Percentiles rank a stretch among this genome's conserved stretches.
These are phyloP conservation scores for Ulmus americana DNA, from an alignment of 331 rosid genomes.

Conservation along the genomic window DNA sequence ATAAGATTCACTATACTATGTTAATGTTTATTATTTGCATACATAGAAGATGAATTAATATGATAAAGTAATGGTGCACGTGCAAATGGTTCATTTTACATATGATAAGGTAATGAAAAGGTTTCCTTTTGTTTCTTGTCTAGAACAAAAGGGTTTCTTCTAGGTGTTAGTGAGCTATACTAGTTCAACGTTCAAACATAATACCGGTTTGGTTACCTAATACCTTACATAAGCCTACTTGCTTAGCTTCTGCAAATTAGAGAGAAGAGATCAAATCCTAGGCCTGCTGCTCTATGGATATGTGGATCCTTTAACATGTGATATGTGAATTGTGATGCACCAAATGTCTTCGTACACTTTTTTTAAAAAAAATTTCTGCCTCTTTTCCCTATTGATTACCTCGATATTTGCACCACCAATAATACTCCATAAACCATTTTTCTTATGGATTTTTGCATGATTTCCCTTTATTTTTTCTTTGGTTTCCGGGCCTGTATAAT, in stretches of 20 bases:
- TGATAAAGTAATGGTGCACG: too few relatives aligned
- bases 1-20: too few relatives aligned
- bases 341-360: constrained; percentile 1
- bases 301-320: neutral
- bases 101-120: too few relatives aligned
- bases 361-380: too few relatives aligned
- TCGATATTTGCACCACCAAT: constrained; percentile 11
- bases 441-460: too few relatives aligned
- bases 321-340: neutral
- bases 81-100: too few relatives aligned
- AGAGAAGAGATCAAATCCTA: neutral
- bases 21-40: too few relatives aligned
- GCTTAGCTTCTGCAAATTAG: constrained; percentile 5
- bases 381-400: neutral
- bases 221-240: constrained; percentile 13
- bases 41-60: too few relatives aligned
- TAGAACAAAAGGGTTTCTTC: neutral
- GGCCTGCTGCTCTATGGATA: neutral
- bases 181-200: constrained; percentile 24
- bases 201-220: neutral
- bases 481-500: too few relatives aligned
- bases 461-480: too few relatives aligned
- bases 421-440: neutral
- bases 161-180: constrained; percentile 28
- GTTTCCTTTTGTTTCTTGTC: neutral